phyloP scores from a whole-genome alignment of 768 basidiomycete genomes.

The Lactarius pseudohatsudake region DNA sequence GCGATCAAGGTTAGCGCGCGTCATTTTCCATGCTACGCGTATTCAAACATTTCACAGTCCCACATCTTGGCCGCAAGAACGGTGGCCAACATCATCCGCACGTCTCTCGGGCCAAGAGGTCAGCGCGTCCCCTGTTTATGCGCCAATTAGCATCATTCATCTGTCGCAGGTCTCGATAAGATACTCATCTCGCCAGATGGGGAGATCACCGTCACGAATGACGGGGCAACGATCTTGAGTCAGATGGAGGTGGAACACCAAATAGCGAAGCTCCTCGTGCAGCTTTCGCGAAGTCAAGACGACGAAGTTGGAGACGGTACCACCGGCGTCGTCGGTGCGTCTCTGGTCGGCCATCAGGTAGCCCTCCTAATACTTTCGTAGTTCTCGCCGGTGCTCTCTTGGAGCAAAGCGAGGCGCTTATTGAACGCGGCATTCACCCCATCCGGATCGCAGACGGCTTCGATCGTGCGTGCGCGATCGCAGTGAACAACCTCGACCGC shows the following conservation, averaged over 20 bases:
- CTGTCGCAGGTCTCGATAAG: constrained; percentile 79
- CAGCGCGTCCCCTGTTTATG: constrained; percentile 25
- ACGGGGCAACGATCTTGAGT: constrained; percentile 95
- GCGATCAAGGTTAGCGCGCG: constrained; percentile 81
- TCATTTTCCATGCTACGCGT: constrained; percentile 10
- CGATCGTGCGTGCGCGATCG: constrained; percentile 89
- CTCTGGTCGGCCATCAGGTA: constrained; percentile 4
- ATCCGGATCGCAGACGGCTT: constrained; percentile 99
- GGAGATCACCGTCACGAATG: constrained; percentile 98
- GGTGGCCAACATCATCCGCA: constrained; percentile 92
- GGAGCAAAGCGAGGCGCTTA: constrained; percentile 90
- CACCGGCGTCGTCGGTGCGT: constrained; percentile 96
- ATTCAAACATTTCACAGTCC: constrained; percentile 47
- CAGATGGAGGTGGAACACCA: constrained; percentile 99
- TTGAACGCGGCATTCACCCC: constrained; percentile 99
- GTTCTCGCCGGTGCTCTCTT: constrained; percentile 97
- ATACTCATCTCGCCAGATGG: constrained; percentile 95
- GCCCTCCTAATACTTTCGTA: not conserved
- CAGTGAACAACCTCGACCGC: constrained; percentile 84
- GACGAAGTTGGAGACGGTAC: constrained; percentile 99
- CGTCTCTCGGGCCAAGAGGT: constrained; percentile 95
- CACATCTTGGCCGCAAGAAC: constrained; percentile 96
- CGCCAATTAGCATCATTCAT: constrained; percentile 1
- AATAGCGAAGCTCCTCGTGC: constrained; percentile 96
- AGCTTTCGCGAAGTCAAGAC: constrained; percentile 96